Base-by-base conservation (phyloP, 345 rosid genomes). In the Toxicodendron radicans region DNA sequence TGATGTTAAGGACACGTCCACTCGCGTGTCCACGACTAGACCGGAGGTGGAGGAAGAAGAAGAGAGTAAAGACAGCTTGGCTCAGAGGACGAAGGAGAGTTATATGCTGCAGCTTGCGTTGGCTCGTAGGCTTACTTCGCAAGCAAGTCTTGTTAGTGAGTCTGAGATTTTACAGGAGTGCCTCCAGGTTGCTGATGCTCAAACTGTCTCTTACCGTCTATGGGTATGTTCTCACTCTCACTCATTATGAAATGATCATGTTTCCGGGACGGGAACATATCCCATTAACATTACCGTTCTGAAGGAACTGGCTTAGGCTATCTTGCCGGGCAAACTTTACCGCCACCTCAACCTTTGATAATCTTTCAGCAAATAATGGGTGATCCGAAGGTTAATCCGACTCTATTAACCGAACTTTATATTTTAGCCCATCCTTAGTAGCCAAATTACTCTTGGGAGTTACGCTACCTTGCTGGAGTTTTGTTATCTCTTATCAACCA, bases 201-300 rank as follows among this genome's bases (percentile, higher is more conserved):
- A 88, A 66, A 79, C 90, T 18, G 87, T 91, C 67, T 92, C 99
- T 23, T 87, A 92, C 77, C 95, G 97, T 66, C 87, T 95, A 60
- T 95, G 99, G 97, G 97, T 94, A 87, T 12, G 70, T 64, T 62
- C 38, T 51, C 24, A 4, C 21, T 21, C 27, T 52, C 23, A 32
- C 20, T 52, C 5, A 51, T 45, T 30, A 27, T 46, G 54, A 14
- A 51, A 51, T 14, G 54, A 16, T 14, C 6, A 7, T 7, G 43
- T 38, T 38, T 38, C 43, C 6, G 43, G 38, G 43, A 38, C 9
- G 43, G 43, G 43, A 38, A 38, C 43, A 38, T 38, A 38, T 38
- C 43, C 2, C 2, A 27, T 1, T 27, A 27, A 27, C 30, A 27
- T 27, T 27, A 27, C 30, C 43, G 10, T 38, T 38, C 43, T 38